Conservation (phyloP, 768 basidiomycete genomes). For the Hysterangium stoloniferum region DNA sequence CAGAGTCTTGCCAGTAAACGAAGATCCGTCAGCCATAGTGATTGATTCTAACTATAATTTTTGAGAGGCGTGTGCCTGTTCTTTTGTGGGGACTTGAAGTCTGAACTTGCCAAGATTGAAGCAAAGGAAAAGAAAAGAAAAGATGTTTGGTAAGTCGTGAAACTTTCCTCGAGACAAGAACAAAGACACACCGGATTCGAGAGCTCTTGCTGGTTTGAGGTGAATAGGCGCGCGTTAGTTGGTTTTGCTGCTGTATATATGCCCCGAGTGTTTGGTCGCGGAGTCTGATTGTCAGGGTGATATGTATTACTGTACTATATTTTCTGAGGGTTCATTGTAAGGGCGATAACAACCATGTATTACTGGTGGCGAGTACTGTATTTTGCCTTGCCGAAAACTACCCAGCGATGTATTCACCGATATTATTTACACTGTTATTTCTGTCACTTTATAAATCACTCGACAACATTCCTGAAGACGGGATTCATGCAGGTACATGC, state of each 20-base stretch:
- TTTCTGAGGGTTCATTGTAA: too few species aligned
- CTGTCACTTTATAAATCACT: too few species aligned
- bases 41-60: background rate
- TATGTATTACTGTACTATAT: too few species aligned
- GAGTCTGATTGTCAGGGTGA: too few species aligned
- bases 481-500: too few species aligned
- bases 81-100: background rate
- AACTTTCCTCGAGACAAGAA: background rate
- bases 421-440: too few species aligned
- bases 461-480: too few species aligned
- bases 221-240: background rate
- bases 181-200: background rate
- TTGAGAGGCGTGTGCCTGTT: background rate
- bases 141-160: background rate
- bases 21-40: constrained; percentile 9
- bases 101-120: background rate
- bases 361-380: too few species aligned
- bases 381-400: too few species aligned
- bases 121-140: background rate
- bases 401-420: too few species aligned
- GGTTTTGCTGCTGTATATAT: constrained; percentile 5
- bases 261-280: constrained; percentile 2
- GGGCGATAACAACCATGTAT: too few species aligned
- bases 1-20: constrained; percentile 50
- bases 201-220: constrained; percentile 5